These are phyloP conservation scores for Clohesyomyces aquaticus DNA, from an alignment of 495 filamentous ascomycete genomes.

Conservation along the genomic window DNA sequence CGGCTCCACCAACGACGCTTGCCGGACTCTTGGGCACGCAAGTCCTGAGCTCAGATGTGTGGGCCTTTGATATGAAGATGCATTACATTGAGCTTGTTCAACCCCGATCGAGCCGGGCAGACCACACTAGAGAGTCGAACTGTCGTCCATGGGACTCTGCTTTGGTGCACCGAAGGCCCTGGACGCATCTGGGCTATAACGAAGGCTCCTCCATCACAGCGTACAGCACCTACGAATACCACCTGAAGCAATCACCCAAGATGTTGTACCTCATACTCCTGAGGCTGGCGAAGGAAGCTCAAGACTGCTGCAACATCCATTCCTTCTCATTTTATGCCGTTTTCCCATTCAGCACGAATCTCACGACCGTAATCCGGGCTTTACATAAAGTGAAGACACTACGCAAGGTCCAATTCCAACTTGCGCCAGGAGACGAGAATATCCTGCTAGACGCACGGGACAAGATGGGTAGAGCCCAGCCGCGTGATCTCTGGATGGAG, in stretches of 20 bases:
- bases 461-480: conserved; percentile 31
- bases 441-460: conserved; percentile 17
- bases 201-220: conserved; percentile 38
- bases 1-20: conserved; percentile 33
- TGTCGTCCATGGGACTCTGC: conserved; percentile 26
- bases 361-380: conserved; percentile 22
- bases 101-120: not conserved
- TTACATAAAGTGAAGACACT: conserved; percentile 27
- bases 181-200: conserved; percentile 38
- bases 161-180: conserved; percentile 32
- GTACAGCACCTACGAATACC: conserved; percentile 40
- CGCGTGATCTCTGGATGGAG: conserved; percentile 35
- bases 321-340: conserved; percentile 33
- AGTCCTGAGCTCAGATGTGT: conserved; percentile 34
- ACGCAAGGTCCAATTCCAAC: conserved; percentile 16
- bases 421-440: conserved; percentile 35
- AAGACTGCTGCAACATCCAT: conserved; percentile 30
- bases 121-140: not conserved
- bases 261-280: conserved; percentile 34
- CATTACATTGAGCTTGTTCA: conserved; percentile 39
- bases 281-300: conserved; percentile 27
- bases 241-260: conserved; percentile 37
- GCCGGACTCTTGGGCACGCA: conserved; percentile 30
- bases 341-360: conserved; percentile 36
- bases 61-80: conserved; percentile 41